phyloP scores from a whole-genome alignment of 1,284 basidiomycete genomes.

The Cryptococcus sp. region DNA sequence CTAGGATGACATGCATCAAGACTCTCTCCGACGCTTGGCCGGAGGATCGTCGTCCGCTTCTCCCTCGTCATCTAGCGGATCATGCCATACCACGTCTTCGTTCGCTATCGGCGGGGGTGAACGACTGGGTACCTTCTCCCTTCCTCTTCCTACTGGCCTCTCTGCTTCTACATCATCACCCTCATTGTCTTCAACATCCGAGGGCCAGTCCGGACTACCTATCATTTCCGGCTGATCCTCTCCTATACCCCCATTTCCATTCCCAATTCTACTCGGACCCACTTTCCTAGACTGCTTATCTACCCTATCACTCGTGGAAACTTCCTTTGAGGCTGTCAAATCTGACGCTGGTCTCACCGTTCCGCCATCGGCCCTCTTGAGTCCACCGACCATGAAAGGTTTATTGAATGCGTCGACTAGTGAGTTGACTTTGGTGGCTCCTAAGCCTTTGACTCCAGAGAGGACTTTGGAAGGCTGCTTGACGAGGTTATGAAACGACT shows the following conservation, averaged over 20 bases:
- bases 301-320: background rate
- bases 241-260: background rate
- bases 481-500: constrained; percentile 77
- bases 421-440: constrained; percentile 82
- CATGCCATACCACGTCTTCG: constrained; percentile 16
- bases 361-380: constrained; percentile 7
- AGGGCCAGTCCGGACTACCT: constrained; percentile 30
- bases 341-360: background rate
- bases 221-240: background rate
- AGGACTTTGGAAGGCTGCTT: constrained; percentile 69
- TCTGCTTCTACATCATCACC: constrained; percentile 5
- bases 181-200: constrained; percentile 12
- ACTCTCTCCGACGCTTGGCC: background rate
- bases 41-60: constrained; percentile 2
- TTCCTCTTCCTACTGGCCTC: background rate
- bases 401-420: constrained; percentile 53
- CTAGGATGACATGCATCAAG: too few relatives aligned
- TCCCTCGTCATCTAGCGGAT: constrained; percentile 24
- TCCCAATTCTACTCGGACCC: background rate
- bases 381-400: constrained; percentile 48
- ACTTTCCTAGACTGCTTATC: background rate
- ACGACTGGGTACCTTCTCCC: constrained; percentile 14
- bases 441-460: constrained; percentile 83
- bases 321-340: background rate
- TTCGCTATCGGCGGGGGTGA: constrained; percentile 14